phyloP scores from a whole-genome alignment of 495 filamentous ascomycete genomes.

The Poronia punctata region DNA sequence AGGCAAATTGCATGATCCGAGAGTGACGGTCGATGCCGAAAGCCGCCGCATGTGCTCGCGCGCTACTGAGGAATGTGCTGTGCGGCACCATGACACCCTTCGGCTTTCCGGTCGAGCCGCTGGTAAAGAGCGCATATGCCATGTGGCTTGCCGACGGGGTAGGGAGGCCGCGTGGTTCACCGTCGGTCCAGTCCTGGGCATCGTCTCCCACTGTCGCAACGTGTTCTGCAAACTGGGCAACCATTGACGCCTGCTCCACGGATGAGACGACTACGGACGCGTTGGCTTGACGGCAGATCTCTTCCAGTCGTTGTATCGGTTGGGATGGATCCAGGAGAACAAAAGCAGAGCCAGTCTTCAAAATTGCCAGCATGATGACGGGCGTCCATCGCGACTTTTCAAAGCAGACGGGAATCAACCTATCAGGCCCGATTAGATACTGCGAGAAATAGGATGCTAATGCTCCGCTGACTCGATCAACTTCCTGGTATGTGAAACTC shows the following conservation, averaged over 20 bases:
- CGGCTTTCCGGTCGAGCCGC: conserved; percentile 34
- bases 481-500: conserved; percentile 24
- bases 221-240: neutral
- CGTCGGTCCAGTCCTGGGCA: neutral
- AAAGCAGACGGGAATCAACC: conserved; percentile 48
- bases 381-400: conserved; percentile 39
- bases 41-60: neutral
- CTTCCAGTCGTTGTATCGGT: conserved; percentile 20
- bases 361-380: conserved; percentile 31
- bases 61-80: conserved; percentile 4
- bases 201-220: neutral
- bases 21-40: conserved; percentile 13
- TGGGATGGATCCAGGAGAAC: conserved; percentile 18
- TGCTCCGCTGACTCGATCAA: conserved; percentile 27
- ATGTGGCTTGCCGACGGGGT: conserved; percentile 6
- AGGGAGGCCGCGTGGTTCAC: neutral
- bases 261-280: neutral
- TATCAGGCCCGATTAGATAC: conserved; percentile 45
- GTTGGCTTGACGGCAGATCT: conserved; percentile 24
- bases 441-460: conserved; percentile 21
- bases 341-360: conserved; percentile 32
- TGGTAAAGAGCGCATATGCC: conserved; percentile 35
- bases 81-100: conserved; percentile 35
- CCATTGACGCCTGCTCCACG: neutral
- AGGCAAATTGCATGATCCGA: conserved; percentile 51